Percentiles rank a stretch among this genome's conserved stretches.
Evolutionary conservation across 2,329 filamentous ascomycete genomes (phyloP).

Genomic region (Rachicladosporium sp.): DNA sequence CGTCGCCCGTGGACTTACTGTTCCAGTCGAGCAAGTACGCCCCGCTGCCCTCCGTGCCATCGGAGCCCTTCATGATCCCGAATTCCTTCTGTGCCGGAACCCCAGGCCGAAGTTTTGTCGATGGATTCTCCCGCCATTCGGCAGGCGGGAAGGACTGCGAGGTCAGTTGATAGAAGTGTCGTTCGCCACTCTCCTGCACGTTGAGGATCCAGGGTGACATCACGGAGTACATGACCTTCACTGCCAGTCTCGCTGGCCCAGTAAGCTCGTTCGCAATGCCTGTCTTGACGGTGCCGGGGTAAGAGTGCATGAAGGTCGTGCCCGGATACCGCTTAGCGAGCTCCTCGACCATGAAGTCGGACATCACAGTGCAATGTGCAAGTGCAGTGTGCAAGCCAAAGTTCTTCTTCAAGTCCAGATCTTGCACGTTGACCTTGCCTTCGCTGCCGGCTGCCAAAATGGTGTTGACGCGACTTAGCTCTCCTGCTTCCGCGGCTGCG

Average conservation of each 20-base stretch:
- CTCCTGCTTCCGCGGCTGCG: slow-evolving; percentile 24
- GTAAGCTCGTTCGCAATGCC: slow-evolving; percentile 28
- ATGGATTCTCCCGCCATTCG: neutral
- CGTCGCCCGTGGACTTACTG: slow-evolving; percentile 22
- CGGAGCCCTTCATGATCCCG: slow-evolving; percentile 17
- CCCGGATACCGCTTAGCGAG: slow-evolving; percentile 35
- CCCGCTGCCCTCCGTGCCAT: slow-evolving; percentile 22
- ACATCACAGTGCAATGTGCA: slow-evolving; percentile 35
- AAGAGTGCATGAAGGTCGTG: slow-evolving; percentile 39
- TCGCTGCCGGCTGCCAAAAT: slow-evolving; percentile 44
- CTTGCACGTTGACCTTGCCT: slow-evolving; percentile 33
- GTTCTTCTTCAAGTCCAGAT: slow-evolving; percentile 33
- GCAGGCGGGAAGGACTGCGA: slow-evolving; percentile 22
- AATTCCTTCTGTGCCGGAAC: slow-evolving; percentile 19
- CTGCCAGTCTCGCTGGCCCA: slow-evolving; percentile 21
- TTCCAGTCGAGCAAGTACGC: slow-evolving; percentile 28
- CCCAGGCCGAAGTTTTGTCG: slow-evolving; percentile 6
- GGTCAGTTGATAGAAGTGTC: slow-evolving; percentile 33
- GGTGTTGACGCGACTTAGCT: slow-evolving; percentile 42
- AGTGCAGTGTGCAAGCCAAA: slow-evolving; percentile 25
- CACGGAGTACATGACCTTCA: slow-evolving; percentile 24
- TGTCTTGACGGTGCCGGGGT: slow-evolving; percentile 37
- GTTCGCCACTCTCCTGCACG: slow-evolving; percentile 32
- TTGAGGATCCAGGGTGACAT: slow-evolving; percentile 27
- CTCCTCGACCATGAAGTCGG: slow-evolving; percentile 41